Evolutionary conservation across 768 basidiomycete genomes (phyloP), one percentile per base, ranked within the genome.

Genomic region (Mrakia blollopis): DNA sequence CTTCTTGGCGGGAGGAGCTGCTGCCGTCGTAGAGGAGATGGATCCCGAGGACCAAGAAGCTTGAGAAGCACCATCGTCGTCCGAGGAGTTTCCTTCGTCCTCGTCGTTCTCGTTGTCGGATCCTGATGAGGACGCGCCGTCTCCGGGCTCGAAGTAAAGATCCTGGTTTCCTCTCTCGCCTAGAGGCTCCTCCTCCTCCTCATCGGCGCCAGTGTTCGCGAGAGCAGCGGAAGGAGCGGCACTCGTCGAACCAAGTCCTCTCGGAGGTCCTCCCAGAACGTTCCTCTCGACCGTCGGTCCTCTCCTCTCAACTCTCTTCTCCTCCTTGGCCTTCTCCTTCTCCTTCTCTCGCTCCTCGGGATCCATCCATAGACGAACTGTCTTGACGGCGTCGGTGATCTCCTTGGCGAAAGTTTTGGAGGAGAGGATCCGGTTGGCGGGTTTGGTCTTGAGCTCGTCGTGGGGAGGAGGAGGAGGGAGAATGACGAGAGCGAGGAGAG

Each of bases 21-120:
- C 39, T 14, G 73, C 54, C 5, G 72, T 39, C 13, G 76, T 62
- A 3, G 73, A 74, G 2, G 67, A 37, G 57, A 74, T 54, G 9
- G 77, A 78, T 25, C 77, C 77, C 16, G 77, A 78, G 0, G 77
- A 78, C 73, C 67, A 78, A 0, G 77, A 78, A 23, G 68, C 72
- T 41, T 28, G 50, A 16, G 77, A 63, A 2, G 54, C 57, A 2
- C 41, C 73, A 35, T 74, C 72, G 57, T 78, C 77, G 14, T 73
- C 76, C 21, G 74, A 75, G 41, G 47, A 41, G 39, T 41, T 41
- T 41, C 39, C 39, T 41, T 50, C 74, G 61, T 39, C 39, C 47
- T 75, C 63, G 62, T 78, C 73, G 32, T 78, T 60, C 23, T 70
- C 75, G 28, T 76, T 60, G 10, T 63, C 72, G 37, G 44, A 47